These are phyloP conservation scores for Sporodiniella umbellata DNA, from an alignment of 371 early-diverging fungal genomes.

Conservation along the genomic window DNA sequence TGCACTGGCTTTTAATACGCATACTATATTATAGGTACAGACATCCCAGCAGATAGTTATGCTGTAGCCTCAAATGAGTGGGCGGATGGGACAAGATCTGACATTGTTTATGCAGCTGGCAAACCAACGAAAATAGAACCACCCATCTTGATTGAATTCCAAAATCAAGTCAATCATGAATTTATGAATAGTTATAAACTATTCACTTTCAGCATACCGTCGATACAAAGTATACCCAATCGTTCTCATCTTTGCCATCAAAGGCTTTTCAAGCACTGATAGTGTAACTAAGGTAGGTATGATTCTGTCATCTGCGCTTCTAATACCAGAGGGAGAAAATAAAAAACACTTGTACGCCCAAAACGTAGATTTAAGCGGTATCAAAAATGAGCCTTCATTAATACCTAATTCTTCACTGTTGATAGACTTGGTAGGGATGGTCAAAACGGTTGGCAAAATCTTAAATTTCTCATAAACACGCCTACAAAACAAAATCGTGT, in stretches of 20 bases:
- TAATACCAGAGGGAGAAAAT: slow-evolving; percentile 5
- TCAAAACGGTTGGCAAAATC: slow-evolving; percentile 5
- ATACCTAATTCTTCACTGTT: slow-evolving; percentile 7
- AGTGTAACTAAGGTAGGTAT: slow-evolving; percentile 9
- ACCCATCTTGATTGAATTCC: slow-evolving; percentile 12
- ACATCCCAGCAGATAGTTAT: slow-evolving; percentile 9
- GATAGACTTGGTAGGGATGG: slow-evolving; percentile 1
- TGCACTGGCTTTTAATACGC: slow-evolving; percentile 8
- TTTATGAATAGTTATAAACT: slow-evolving; percentile 2
- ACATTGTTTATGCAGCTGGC: slow-evolving; percentile 2
- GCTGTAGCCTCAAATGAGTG: slow-evolving; percentile 10
- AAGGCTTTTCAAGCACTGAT: slow-evolving; percentile 11
- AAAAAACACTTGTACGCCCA: slow-evolving; percentile 7
- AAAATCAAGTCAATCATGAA: slow-evolving; percentile 1
- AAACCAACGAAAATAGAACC: slow-evolving; percentile 3
- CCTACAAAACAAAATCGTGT: slow-evolving; percentile 4
- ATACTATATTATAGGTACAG: slow-evolving; percentile 8
- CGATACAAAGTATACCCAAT: slow-evolving; percentile 11
- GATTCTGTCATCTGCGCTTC: not conserved
- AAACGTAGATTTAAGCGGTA: slow-evolving; percentile 7
- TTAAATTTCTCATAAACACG: slow-evolving; percentile 1
- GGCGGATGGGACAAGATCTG: slow-evolving; percentile 5
- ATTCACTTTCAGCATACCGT: slow-evolving; percentile 2
- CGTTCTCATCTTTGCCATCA: slow-evolving; percentile 6
- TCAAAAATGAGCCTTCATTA: slow-evolving; percentile 5